These are phyloP conservation scores for Crataegus laevigata DNA, from an alignment of 306 rosid genomes.

Conservation along the genomic window DNA sequence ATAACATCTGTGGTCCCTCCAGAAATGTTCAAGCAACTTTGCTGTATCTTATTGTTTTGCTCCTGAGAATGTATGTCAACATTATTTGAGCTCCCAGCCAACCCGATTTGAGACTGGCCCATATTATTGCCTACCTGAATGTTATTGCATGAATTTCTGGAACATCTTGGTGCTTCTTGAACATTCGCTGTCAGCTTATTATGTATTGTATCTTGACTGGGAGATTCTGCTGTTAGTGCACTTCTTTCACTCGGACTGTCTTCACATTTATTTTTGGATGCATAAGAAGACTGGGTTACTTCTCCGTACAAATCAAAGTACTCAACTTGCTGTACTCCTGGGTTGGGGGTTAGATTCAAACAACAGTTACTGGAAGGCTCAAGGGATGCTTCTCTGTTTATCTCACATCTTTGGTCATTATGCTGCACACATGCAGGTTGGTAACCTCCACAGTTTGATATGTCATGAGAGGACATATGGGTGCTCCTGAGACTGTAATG, in stretches of 20 bases:
- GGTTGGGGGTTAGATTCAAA: slow-evolving; percentile 26
- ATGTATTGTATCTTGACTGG: slow-evolving; percentile 20
- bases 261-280: slow-evolving; percentile 37
- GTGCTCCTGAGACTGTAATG: slow-evolving; percentile 22
- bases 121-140: slow-evolving; percentile 9
- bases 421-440: slow-evolving; percentile 23
- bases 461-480: slow-evolving; percentile 18
- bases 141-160: slow-evolving; percentile 17
- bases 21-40: slow-evolving; percentile 15
- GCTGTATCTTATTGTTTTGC: slow-evolving; percentile 17
- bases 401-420: slow-evolving; percentile 26
- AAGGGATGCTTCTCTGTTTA: slow-evolving; percentile 32
- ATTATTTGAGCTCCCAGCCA: slow-evolving; percentile 18
- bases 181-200: slow-evolving; percentile 11
- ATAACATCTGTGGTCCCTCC: slow-evolving; percentile 27
- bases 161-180: slow-evolving; percentile 20
- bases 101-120: slow-evolving; percentile 29
- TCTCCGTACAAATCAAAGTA: slow-evolving; percentile 32
- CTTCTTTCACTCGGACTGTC: slow-evolving; percentile 32
- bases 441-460: slow-evolving; percentile 13
- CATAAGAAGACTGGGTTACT: slow-evolving; percentile 33
- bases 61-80: slow-evolving; percentile 11
- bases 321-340: slow-evolving; percentile 34
- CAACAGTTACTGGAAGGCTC: slow-evolving; percentile 21
- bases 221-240: slow-evolving; percentile 43